Percentiles rank a stretch among this genome's conserved stretches.
Evolutionary conservation across 805 yeast genomes (phyloP).

Genomic region (Pichia exigua): DNA sequence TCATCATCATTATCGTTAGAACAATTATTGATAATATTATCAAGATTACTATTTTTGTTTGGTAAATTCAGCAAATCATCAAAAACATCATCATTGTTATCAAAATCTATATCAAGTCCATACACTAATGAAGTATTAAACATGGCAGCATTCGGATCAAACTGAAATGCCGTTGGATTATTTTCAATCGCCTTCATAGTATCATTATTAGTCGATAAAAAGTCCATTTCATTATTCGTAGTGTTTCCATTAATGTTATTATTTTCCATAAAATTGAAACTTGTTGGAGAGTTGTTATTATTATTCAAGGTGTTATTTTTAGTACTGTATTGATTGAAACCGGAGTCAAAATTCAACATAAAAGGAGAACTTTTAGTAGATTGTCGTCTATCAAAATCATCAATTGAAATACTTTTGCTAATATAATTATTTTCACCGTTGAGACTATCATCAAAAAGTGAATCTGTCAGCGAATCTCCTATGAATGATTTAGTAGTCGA

Average conservation of each 20-base stretch:
- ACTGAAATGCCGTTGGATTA: conserved; percentile 7
- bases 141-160: not conserved
- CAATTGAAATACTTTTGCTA: not conserved
- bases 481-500: not conserved
- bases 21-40: not conserved
- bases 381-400: not conserved
- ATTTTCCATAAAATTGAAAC: not conserved
- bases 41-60: not conserved
- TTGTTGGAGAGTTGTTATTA: not conserved
- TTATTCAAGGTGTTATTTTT: not conserved
- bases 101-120: conserved; percentile 9
- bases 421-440: not conserved
- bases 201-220: conserved; percentile 5
- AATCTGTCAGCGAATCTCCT: not conserved
- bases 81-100: conserved; percentile 8
- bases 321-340: not conserved
- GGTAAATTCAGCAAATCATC: conserved; percentile 2
- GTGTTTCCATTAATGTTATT: not conserved
- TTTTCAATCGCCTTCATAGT: conserved; percentile 6
- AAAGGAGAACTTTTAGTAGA: not conserved
- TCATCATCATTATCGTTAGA: conserved; percentile 20
- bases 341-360: not conserved
- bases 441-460: not conserved
- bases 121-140: not conserved
- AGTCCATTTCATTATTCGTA: conserved; percentile 11